Percentiles rank a stretch among this genome's conserved stretches.
Evolutionary conservation across 352 stramenopile genomes (phyloP).

Genomic region (Globisporangium lucens): DNA sequence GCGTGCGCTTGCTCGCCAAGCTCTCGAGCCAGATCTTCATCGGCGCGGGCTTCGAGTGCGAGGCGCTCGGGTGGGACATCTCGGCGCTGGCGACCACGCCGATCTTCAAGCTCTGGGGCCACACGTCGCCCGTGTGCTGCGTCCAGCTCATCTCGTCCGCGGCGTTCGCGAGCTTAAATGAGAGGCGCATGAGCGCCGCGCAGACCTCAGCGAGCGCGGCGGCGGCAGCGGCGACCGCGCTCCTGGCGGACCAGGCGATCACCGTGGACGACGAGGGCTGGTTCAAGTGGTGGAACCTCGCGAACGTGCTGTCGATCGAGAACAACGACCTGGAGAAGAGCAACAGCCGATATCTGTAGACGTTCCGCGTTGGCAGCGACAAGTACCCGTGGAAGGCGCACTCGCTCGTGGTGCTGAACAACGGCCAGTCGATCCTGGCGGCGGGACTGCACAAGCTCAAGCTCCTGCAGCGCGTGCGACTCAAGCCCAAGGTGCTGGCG

Average conservation of each 20-base stretch:
- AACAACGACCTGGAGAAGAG: conserved; percentile 54
- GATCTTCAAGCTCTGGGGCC: conserved; percentile 67
- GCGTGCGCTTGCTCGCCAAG: conserved; percentile 59
- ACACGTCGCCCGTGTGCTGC: conserved; percentile 61
- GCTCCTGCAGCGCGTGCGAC: conserved; percentile 55
- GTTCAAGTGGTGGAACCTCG: conserved; percentile 83
- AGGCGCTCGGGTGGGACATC: conserved; percentile 76
- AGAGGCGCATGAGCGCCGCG: not conserved
- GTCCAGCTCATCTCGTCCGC: conserved; percentile 60
- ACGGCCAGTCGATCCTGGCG: conserved; percentile 56
- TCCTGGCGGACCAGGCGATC: conserved; percentile 65
- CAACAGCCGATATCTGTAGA: conserved; percentile 61
- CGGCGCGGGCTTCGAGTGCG: conserved; percentile 69
- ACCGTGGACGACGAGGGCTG: conserved; percentile 78
- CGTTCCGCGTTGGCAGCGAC: conserved; percentile 65
- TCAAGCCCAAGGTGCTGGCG: conserved; percentile 56
- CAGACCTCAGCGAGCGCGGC: conserved; percentile 7
- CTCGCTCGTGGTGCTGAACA: conserved; percentile 56
- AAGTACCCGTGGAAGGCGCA: conserved; percentile 70
- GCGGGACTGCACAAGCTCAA: conserved; percentile 71
- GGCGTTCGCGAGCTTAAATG: conserved; percentile 13
- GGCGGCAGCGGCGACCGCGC: conserved; percentile 18
- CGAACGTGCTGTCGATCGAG: conserved; percentile 59
- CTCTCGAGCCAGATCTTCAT: conserved; percentile 70
- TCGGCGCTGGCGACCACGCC: conserved; percentile 51